Evolutionary conservation across 139 green algal species (phyloP).

Genomic region (Volvox reticuliferus): DNA sequence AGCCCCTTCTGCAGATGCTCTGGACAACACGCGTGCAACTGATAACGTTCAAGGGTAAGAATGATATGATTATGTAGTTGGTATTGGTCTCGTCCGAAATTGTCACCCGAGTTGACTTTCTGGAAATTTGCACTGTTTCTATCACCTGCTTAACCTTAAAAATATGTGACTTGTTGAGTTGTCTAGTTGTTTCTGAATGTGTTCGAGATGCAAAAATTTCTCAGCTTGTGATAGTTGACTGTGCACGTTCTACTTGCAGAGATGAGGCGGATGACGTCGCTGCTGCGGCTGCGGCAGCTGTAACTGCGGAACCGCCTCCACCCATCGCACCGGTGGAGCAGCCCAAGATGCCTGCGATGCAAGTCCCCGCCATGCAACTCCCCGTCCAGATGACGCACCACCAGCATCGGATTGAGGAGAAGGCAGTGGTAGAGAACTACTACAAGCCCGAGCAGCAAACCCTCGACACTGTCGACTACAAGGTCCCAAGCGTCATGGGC

Average conservation of each 20-base stretch:
- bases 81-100: background rate
- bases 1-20: background rate
- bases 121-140: background rate
- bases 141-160: background rate
- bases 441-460: slow-evolving; percentile 23
- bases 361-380: background rate
- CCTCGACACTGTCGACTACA: background rate
- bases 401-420: background rate
- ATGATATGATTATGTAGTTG: background rate
- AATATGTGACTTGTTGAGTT: background rate
- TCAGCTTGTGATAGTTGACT: too few species aligned
- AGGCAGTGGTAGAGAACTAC: slow-evolving; percentile 4
- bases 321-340: background rate
- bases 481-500: slow-evolving; percentile 3
- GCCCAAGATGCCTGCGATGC: slow-evolving; percentile 4
- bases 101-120: slow-evolving; percentile 18
- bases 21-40: background rate
- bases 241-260: background rate
- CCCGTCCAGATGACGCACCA: slow-evolving; percentile 12
- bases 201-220: background rate
- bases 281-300: background rate
- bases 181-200: background rate
- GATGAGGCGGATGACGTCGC: background rate
- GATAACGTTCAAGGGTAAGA: background rate
- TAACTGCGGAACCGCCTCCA: background rate